phyloP scores from a whole-genome alignment of 768 basidiomycete genomes.

The Boletus pseudo-olivaceus region DNA sequence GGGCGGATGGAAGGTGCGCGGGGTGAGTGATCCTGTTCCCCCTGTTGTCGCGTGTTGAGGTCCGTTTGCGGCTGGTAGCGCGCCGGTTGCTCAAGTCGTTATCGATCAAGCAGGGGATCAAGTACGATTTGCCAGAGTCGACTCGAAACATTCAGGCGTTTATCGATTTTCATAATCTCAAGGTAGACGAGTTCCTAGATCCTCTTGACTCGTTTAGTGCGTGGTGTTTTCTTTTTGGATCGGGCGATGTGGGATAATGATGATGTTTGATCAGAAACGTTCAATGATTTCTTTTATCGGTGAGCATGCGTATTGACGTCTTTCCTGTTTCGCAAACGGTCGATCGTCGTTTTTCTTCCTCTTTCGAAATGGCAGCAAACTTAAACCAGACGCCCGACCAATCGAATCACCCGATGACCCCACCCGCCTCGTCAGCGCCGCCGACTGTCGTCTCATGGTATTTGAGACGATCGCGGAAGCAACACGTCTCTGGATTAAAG shows the following conservation, averaged over 20 bases:
- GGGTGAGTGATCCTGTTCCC: constrained; percentile 44
- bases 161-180: constrained; percentile 85
- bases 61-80: constrained; percentile 48
- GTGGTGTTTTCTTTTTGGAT: constrained; percentile 25
- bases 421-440: constrained; percentile 77
- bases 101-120: constrained; percentile 90
- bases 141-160: constrained; percentile 82
- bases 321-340: neutral
- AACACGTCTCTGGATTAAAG: constrained; percentile 94
- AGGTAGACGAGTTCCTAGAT: constrained; percentile 77
- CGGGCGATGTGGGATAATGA: neutral
- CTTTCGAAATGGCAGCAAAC: constrained; percentile 51
- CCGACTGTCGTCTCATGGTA: constrained; percentile 94
- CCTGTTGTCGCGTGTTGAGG: neutral
- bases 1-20: constrained; percentile 85
- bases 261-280: constrained; percentile 55
- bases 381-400: constrained; percentile 79
- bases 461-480: constrained; percentile 86
- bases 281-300: constrained; percentile 92
- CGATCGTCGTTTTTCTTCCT: neutral
- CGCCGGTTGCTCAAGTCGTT: constrained; percentile 77
- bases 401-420: constrained; percentile 71
- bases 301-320: constrained; percentile 17
- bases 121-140: constrained; percentile 86
- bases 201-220: constrained; percentile 80